phyloP scores from a whole-genome alignment of 2,329 filamentous ascomycete species.

The Cylindrodendrum hubeiense region DNA sequence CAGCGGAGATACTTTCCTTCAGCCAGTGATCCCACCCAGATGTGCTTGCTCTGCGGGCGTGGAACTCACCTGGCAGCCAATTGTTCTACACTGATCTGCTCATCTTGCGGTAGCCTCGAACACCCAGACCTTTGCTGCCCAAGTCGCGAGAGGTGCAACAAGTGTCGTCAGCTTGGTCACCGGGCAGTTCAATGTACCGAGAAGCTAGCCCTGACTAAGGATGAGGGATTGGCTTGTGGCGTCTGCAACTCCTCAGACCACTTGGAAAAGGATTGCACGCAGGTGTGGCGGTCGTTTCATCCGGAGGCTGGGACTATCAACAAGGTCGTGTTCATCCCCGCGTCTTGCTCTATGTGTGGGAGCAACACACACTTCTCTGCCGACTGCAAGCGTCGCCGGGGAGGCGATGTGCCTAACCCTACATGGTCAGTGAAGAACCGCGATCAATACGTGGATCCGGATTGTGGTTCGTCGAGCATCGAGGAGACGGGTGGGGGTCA shows the following conservation, averaged over 20 bases:
- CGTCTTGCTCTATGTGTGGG: constrained; percentile 70
- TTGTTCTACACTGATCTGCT: constrained; percentile 63
- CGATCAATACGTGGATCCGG: constrained; percentile 62
- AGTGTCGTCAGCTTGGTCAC: constrained; percentile 75
- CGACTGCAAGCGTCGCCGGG: constrained; percentile 59
- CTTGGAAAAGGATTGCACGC: constrained; percentile 69
- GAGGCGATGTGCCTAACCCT: constrained; percentile 46
- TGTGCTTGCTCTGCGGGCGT: constrained; percentile 66
- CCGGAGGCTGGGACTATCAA: constrained; percentile 54
- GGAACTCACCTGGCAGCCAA: constrained; percentile 58
- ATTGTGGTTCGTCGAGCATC: constrained; percentile 55
- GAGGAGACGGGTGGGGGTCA: constrained; percentile 44
- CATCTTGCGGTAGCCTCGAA: constrained; percentile 57
- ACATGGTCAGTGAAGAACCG: constrained; percentile 67
- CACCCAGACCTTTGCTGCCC: constrained; percentile 67
- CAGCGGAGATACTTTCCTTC: constrained; percentile 66
- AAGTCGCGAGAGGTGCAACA: constrained; percentile 62
- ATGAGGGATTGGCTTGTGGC: constrained; percentile 70
- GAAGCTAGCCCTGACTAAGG: constrained; percentile 64
- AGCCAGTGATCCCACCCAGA: constrained; percentile 53
- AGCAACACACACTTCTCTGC: constrained; percentile 66
- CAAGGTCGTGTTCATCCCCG: constrained; percentile 63
- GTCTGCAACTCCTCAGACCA: constrained; percentile 70
- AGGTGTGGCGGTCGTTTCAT: constrained; percentile 70
- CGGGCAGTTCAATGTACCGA: constrained; percentile 63